Percentiles rank a stretch among this genome's conserved stretches.
These are phyloP conservation scores for Baorangia bicolor DNA, from an alignment of 768 basidiomycete species.

Conservation along the genomic window DNA sequence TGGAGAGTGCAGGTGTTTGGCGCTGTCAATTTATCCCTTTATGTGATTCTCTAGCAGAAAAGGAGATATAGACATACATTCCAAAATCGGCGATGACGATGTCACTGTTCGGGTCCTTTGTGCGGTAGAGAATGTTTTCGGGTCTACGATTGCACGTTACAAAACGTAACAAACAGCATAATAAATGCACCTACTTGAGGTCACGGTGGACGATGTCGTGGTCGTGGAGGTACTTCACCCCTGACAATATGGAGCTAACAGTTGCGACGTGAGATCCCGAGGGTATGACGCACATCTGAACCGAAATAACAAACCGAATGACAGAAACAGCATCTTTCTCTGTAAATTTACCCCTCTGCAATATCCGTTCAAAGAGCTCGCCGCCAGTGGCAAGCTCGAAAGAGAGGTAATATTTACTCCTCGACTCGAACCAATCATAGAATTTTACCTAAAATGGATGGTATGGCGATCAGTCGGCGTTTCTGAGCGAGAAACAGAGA, in stretches of 20 bases:
- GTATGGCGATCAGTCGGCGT: neutral
- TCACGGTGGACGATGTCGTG: conserved; percentile 96
- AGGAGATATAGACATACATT: conserved; percentile 55
- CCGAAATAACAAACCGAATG: conserved; percentile 50
- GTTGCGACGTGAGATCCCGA: neutral
- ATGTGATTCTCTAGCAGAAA: neutral
- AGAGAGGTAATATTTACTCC: conserved; percentile 91
- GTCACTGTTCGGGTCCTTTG: conserved; percentile 70
- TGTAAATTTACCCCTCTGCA: conserved; percentile 85
- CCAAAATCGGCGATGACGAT: conserved; percentile 98
- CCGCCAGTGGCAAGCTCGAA: conserved; percentile 95
- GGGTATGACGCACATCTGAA: neutral
- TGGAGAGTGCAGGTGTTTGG: conserved; percentile 74
- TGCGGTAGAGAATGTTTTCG: conserved; percentile 93
- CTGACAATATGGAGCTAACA: conserved; percentile 73
- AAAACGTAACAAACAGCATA: neutral
- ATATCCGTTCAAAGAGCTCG: conserved; percentile 89
- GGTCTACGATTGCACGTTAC: conserved; percentile 49
- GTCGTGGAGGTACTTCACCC: conserved; percentile 85
- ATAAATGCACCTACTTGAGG: conserved; percentile 62
- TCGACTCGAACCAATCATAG: conserved; percentile 94
- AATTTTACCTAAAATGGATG: conserved; percentile 74
- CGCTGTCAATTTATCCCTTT: conserved; percentile 42
- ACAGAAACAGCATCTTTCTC: conserved; percentile 86
- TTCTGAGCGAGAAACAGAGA: neutral